Conservation (phyloP, 768 basidiomycete genomes). For the Exsudoporus frostii region DNA sequence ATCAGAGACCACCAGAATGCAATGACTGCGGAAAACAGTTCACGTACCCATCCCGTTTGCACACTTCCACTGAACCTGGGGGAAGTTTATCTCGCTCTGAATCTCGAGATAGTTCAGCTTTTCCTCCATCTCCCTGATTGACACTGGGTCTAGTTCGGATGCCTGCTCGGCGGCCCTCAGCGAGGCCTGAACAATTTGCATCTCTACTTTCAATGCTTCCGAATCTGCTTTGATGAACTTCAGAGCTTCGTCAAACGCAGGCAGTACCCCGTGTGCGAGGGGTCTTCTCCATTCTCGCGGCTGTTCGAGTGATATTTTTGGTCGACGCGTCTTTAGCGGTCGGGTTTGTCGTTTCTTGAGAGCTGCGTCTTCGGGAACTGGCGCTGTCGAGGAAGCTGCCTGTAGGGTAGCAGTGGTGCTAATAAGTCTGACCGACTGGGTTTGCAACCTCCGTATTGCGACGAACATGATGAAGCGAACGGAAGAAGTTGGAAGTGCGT, state of each 20-base stretch:
- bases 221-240: conserved; percentile 66
- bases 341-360: conserved; percentile 7
- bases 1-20: neutral
- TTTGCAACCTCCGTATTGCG: conserved; percentile 7
- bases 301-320: conserved; percentile 46
- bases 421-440: conserved; percentile 1
- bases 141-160: conserved; percentile 32
- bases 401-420: conserved; percentile 7
- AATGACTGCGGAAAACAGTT: neutral
- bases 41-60: conserved; percentile 75
- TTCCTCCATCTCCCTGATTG: conserved; percentile 44
- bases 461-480: conserved; percentile 19
- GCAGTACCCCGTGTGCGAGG: conserved; percentile 57
- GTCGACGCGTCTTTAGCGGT: conserved; percentile 38
- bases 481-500: neutral
- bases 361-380: conserved; percentile 3
- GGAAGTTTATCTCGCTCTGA: conserved; percentile 82
- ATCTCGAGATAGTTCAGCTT: conserved; percentile 64
- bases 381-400: conserved; percentile 3
- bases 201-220: conserved; percentile 36
- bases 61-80: conserved; percentile 75
- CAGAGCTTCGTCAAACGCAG: conserved; percentile 85
- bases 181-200: conserved; percentile 19
- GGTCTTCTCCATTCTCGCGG: conserved; percentile 67
- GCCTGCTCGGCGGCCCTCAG: conserved; percentile 22